Evolutionary conservation across 306 rosid species (phyloP), one percentile per base, ranked within the genome.

Genomic region (Abrus pulchellus): DNA sequence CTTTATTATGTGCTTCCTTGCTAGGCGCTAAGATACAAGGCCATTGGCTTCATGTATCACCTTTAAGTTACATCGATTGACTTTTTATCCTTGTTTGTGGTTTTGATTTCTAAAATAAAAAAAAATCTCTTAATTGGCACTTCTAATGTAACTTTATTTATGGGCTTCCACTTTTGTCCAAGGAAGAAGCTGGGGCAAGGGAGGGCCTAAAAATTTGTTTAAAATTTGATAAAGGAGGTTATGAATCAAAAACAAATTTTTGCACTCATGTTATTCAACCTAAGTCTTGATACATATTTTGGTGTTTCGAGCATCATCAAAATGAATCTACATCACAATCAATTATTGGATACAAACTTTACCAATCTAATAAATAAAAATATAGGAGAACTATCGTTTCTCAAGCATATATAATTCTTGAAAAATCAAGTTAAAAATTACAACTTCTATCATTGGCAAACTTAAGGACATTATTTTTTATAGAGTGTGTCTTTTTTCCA

Each of bases 341-440:
- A 9, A 61, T 48, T 74, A 14, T 67, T 68, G 65, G 47, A 12
- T 56, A 2, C 14, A 29, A 27, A 65, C 53, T 65, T 79, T 11
- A 36, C 59, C 49, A 30, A 72, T 65, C 73, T 52, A 75, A 38
- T 49, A 49, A 60, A 9, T 55, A 3, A 60, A 49, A 60, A n/a
- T 55, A 3, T 64, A 7, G 30, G 59, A 78, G 72, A 20, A 59
- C 45, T 61, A 29, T 27, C 1, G 12, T 48, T 33, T 68, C 57
- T 60, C 7, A 20, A 45, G 34, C 52, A 55, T 45, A 4, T 8
- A 50, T 27, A 34, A 52, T 65, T 40, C 48, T 78, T 7, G 61
- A 32, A 47, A 71, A 44, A n/a, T 40, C 7, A 64, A 53, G 49
- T 10, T 52, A 6, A 64, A 54, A 20, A 40, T 10, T 44, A 5